Percentiles rank a stretch among this genome's conserved stretches.
phyloP scores from a whole-genome alignment of 2,329 filamentous ascomycete species.

The Paracamarosporium sp. region DNA sequence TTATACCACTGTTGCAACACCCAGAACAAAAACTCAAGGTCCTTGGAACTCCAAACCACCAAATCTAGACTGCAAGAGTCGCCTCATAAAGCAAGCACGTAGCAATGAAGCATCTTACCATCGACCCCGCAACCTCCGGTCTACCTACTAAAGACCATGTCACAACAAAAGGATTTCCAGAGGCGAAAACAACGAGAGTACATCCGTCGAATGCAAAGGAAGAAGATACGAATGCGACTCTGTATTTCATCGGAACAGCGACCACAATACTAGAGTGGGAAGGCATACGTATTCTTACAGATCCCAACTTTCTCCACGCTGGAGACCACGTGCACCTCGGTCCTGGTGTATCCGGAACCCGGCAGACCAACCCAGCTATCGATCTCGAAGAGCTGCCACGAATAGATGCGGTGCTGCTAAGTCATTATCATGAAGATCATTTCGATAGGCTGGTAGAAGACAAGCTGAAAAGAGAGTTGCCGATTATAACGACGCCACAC shows the following conservation, averaged over 20 bases:
- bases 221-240: conserved; percentile 50
- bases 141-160: conserved; percentile 50
- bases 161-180: conserved; percentile 44
- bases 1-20: conserved; percentile 26
- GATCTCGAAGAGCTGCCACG: conserved; percentile 65
- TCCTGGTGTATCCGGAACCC: conserved; percentile 63
- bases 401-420: conserved; percentile 66
- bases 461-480: conserved; percentile 59
- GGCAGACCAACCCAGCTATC: conserved; percentile 66
- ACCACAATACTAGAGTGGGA: conserved; percentile 64
- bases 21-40: not conserved
- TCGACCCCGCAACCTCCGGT: conserved; percentile 47
- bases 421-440: conserved; percentile 69
- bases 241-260: conserved; percentile 64
- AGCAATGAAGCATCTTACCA: conserved; percentile 49
- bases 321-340: conserved; percentile 72
- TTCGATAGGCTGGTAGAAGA: conserved; percentile 62
- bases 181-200: conserved; percentile 53
- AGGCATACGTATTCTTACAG: conserved; percentile 62
- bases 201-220: conserved; percentile 48
- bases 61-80: not conserved
- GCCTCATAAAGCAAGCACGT: not conserved
- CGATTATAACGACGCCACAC: conserved; percentile 69
- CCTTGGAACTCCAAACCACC: not conserved
- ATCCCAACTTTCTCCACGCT: conserved; percentile 64